A percentile compares a stretch with the other conserved stretches of the same genome.
Conservation (phyloP, 176 grass and related monocot species). For the Oryza meyeriana region DNA sequence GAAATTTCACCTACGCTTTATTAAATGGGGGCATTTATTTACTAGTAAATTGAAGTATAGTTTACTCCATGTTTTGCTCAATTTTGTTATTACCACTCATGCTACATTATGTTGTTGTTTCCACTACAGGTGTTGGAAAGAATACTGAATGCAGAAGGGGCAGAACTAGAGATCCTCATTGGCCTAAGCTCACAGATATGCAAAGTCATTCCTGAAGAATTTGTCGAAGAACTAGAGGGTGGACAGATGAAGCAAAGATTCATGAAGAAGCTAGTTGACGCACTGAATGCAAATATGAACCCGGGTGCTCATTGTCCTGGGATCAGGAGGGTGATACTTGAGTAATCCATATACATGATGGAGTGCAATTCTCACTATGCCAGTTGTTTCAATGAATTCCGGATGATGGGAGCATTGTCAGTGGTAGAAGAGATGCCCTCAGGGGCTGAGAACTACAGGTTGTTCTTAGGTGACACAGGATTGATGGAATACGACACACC, state of each 20-base stretch:
- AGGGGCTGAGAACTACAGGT: not conserved
- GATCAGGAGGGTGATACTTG: conserved; percentile 20
- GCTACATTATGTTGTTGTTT: too few species aligned
- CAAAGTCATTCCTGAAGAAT: not conserved
- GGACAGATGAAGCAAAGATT: not conserved
- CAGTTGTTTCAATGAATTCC: not conserved
- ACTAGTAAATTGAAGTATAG: too few species aligned
- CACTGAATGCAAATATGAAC: not conserved
- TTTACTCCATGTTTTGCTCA: too few species aligned
- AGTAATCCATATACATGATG: not conserved
- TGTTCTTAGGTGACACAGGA: not conserved
- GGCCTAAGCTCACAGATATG: conserved; percentile 7
- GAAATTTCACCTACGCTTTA: too few species aligned
- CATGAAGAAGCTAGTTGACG: not conserved
- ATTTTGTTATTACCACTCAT: too few species aligned
- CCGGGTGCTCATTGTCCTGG: not conserved
- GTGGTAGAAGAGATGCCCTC: not conserved
- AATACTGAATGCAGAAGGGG: not conserved
- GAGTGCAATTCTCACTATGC: not conserved
- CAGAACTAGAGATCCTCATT: not conserved
- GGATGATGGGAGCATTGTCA: not conserved
- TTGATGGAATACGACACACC: not conserved
- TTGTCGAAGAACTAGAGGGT: not conserved
- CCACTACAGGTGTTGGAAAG: not conserved
- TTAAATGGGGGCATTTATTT: too few species aligned